Evolutionary conservation across 768 basidiomycete species (phyloP).

Genomic region (Hypholoma fasciculare): DNA sequence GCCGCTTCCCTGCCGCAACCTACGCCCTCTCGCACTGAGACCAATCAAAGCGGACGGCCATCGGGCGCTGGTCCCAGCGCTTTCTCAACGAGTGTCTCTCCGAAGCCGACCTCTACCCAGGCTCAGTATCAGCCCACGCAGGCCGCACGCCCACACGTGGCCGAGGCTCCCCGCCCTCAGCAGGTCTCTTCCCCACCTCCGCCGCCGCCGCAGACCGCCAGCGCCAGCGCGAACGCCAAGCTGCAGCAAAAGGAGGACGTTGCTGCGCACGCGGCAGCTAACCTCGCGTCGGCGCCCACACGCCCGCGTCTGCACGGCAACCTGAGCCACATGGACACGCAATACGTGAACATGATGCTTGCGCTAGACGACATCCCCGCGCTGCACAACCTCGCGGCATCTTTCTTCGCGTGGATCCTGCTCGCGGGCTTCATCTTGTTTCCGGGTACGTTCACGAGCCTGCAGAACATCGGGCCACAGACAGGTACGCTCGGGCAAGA

Average conservation of each 20-base stretch:
- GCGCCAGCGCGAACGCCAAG: not conserved
- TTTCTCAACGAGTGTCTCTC: not conserved
- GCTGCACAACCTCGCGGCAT: constrained; percentile 47
- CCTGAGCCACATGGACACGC: constrained; percentile 41
- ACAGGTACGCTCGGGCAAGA: constrained; percentile 26
- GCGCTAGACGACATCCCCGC: constrained; percentile 57
- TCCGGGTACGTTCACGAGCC: constrained; percentile 59
- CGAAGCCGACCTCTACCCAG: not conserved
- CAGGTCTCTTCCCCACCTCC: not conserved
- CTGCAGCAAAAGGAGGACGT: not conserved
- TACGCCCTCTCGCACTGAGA: not conserved
- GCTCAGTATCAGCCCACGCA: not conserved
- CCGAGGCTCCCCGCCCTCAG: not conserved
- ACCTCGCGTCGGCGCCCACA: constrained; percentile 4
- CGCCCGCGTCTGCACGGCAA: constrained; percentile 19
- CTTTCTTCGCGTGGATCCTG: constrained; percentile 64
- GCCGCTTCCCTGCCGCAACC: not conserved
- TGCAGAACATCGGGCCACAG: constrained; percentile 30
- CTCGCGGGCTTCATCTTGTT: constrained; percentile 64
- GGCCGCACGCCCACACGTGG: not conserved
- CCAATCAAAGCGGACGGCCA: not conserved
- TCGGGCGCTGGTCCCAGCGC: constrained; percentile 1
- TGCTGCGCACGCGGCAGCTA: constrained; percentile 1
- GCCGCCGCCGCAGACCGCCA: constrained; percentile 4
- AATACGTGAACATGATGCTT: constrained; percentile 63